A percentile compares a stretch with the other conserved stretches of the same genome.
Conservation (phyloP, 345 rosid genomes). For the Triadica sebifera region DNA sequence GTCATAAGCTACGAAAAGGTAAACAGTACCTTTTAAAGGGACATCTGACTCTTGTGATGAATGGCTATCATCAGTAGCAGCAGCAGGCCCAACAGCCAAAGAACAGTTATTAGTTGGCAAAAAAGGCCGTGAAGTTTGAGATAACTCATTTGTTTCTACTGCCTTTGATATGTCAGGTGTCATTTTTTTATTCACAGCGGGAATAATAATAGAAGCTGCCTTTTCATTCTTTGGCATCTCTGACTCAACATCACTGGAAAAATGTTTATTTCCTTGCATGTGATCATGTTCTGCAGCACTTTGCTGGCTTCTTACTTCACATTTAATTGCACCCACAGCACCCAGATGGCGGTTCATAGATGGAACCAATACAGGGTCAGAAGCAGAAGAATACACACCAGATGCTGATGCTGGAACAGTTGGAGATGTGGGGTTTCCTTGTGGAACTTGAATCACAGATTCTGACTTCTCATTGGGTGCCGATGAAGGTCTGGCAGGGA, state of each 20-base stretch:
- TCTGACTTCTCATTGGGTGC: constrained; percentile 15
- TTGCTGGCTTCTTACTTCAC: constrained; percentile 27
- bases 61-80: constrained; percentile 29
- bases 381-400: constrained; percentile 38
- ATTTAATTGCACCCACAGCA: constrained; percentile 28
- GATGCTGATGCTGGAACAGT: constrained; percentile 26
- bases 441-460: constrained; percentile 36
- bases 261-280: constrained; percentile 27
- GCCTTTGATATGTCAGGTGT: constrained; percentile 25
- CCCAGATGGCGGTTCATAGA: constrained; percentile 26
- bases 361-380: constrained; percentile 43
- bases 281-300: constrained; percentile 35
- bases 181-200: constrained; percentile 12
- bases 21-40: constrained; percentile 41
- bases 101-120: constrained; percentile 19
- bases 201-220: constrained; percentile 5
- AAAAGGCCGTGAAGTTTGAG: constrained; percentile 36
- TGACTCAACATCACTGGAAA: constrained; percentile 6
- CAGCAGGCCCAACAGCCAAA: constrained; percentile 31
- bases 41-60: constrained; percentile 26
- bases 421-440: constrained; percentile 30
- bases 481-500: constrained; percentile 15
- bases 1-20: background rate
- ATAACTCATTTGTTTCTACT: constrained; percentile 28
- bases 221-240: constrained; percentile 24